These are phyloP conservation scores for Elongisporangium senticosum DNA, from an alignment of 352 stramenopile species.

Conservation along the genomic window DNA sequence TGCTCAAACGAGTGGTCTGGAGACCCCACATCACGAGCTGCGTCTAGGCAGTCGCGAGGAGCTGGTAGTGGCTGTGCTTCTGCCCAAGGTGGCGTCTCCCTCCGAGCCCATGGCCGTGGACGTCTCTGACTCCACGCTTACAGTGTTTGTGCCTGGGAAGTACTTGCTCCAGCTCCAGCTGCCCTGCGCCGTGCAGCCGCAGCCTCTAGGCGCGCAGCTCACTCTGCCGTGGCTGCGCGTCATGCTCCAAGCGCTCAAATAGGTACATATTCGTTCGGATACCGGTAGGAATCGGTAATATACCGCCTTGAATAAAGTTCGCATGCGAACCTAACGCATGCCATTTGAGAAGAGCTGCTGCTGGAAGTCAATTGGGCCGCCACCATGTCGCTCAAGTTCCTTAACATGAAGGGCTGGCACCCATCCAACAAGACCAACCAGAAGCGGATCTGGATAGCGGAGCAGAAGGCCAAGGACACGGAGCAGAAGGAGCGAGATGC, in stretches of 20 bases:
- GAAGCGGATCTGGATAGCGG: constrained; percentile 80
- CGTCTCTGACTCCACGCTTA: constrained; percentile 38
- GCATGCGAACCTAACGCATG: background rate
- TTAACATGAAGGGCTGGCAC: constrained; percentile 78
- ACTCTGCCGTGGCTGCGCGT: background rate
- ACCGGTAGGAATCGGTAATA: background rate
- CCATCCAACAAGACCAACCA: constrained; percentile 77
- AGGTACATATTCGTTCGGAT: background rate
- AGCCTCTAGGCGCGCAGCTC: background rate
- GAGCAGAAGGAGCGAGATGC: constrained; percentile 54
- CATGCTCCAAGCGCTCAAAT: background rate
- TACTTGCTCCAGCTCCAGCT: constrained; percentile 48
- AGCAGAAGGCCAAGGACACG: constrained; percentile 54
- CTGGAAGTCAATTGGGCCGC: background rate
- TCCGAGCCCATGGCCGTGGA: constrained; percentile 38
- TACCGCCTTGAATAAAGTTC: background rate
- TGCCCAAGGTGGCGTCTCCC: constrained; percentile 33
- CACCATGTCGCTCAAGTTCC: constrained; percentile 74
- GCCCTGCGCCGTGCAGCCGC: constrained; percentile 14
- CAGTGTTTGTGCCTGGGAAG: constrained; percentile 40
- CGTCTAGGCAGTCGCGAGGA: constrained; percentile 20
- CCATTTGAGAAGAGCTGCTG: background rate
- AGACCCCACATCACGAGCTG: constrained; percentile 40
- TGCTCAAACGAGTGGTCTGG: constrained; percentile 6
- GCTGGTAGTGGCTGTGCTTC: constrained; percentile 30